Conservation (phyloP, 148 eudicot genomes). For the Camellia granthamiana region DNA sequence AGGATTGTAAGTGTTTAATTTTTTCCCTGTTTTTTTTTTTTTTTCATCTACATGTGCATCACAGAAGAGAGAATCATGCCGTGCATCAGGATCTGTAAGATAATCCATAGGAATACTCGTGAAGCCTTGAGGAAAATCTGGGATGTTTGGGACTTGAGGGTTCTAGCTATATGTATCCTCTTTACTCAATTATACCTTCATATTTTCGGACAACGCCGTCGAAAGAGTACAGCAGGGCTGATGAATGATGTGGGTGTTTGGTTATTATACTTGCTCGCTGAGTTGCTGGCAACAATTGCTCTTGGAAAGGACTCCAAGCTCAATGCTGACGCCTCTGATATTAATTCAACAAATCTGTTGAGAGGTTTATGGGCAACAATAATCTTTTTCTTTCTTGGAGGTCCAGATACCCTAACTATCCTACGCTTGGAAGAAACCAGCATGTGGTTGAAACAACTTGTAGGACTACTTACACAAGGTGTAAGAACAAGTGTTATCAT, state of each 20-base stretch:
- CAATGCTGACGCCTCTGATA: neutral
- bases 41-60: no score
- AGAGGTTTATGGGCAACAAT: conserved; percentile 13
- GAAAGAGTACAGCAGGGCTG: neutral
- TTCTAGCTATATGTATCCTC: neutral
- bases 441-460: conserved; percentile 9
- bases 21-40: no score
- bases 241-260: neutral
- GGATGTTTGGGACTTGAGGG: neutral
- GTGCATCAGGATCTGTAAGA: no score
- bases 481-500: neutral
- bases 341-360: neutral
- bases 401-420: conserved; percentile 3
- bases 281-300: conserved; percentile 11
- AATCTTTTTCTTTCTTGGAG: conserved; percentile 7
- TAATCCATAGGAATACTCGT: no score
- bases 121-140: neutral
- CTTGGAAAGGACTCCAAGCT: conserved; percentile 16
- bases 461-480: conserved; percentile 1
- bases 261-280: conserved; percentile 3
- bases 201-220: neutral
- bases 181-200: conserved; percentile 3
- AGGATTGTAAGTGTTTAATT: no score
- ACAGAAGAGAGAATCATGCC: no score
- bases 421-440: neutral